These are phyloP conservation scores for Huntiella bhutanensis DNA, from an alignment of 2,329 filamentous ascomycete species.

Conservation along the genomic window DNA sequence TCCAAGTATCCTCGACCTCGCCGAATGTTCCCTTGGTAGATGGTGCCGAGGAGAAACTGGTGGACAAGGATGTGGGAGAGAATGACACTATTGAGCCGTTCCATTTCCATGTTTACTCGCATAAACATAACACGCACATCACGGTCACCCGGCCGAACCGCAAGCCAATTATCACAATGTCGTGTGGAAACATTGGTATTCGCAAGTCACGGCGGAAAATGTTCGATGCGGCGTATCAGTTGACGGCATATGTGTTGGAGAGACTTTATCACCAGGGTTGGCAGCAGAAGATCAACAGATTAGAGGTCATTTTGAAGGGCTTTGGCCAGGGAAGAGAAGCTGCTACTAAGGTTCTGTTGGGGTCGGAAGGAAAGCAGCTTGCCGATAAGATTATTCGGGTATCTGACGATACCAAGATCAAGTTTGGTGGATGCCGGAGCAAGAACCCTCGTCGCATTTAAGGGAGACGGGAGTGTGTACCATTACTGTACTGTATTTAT, in stretches of 20 bases:
- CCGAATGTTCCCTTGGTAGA: neutral
- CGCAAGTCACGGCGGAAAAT: conserved; percentile 58
- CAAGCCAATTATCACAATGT: conserved; percentile 60
- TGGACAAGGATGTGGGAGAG: conserved; percentile 8
- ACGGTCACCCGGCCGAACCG: conserved; percentile 71
- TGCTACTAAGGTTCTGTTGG: conserved; percentile 72
- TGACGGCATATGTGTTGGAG: conserved; percentile 66
- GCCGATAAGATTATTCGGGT: conserved; percentile 60
- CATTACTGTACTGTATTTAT: conserved; percentile 12
- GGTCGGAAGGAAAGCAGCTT: conserved; percentile 61
- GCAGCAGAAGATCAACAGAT: conserved; percentile 50
- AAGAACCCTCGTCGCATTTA: conserved; percentile 62
- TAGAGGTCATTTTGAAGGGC: conserved; percentile 69
- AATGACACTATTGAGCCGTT: conserved; percentile 39
- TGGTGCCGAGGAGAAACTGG: neutral
- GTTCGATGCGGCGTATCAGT: conserved; percentile 85
- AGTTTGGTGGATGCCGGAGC: conserved; percentile 89
- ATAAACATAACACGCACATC: conserved; percentile 91
- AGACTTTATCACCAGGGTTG: conserved; percentile 68
- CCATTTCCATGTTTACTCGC: conserved; percentile 70
- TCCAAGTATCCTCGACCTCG: neutral
- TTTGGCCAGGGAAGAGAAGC: conserved; percentile 81
- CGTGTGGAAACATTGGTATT: conserved; percentile 82
- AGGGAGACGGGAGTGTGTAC: conserved; percentile 16
- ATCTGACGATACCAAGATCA: conserved; percentile 71